These are phyloP conservation scores for Trichophyton rubrum DNA, from an alignment of 2,329 filamentous ascomycete genomes.

Conservation along the genomic window DNA sequence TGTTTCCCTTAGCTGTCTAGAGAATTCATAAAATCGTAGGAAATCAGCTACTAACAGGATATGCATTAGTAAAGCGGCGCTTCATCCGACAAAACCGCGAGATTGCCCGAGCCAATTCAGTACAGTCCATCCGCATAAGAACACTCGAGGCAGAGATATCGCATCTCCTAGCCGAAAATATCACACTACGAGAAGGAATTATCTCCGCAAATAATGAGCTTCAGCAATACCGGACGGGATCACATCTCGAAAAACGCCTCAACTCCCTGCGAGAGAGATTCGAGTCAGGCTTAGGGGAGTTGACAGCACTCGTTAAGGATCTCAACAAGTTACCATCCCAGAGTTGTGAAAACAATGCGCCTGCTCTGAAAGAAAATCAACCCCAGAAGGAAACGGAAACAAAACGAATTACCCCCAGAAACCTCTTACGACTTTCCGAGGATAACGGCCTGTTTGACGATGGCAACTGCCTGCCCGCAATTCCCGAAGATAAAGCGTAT, in stretches of 20 bases:
- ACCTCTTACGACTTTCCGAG: neutral
- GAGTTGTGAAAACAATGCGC: constrained; percentile 8
- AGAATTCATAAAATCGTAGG: neutral
- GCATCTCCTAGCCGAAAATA: constrained; percentile 48
- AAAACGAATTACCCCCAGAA: neutral
- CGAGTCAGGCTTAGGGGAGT: constrained; percentile 44
- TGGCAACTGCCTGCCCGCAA: constrained; percentile 41
- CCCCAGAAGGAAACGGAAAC: neutral
- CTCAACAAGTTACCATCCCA: constrained; percentile 35
- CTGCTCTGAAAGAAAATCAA: neutral
- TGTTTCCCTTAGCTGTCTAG: constrained; percentile 15
- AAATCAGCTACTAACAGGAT: neutral
- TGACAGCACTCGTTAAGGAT: constrained; percentile 43
- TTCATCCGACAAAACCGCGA: constrained; percentile 56
- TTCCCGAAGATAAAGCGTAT: constrained; percentile 47
- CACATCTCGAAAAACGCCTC: constrained; percentile 36
- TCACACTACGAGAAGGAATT: constrained; percentile 46
- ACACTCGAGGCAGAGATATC: constrained; percentile 50
- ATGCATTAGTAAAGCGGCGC: constrained; percentile 45
- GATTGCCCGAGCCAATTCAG: constrained; percentile 51
- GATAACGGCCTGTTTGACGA: constrained; percentile 10
- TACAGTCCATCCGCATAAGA: constrained; percentile 52
- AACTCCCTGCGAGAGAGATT: constrained; percentile 42
- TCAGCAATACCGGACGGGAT: constrained; percentile 35
- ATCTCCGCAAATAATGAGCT: constrained; percentile 45